Conservation (phyloP, 2,329 filamentous ascomycete species). For the Xylaria sp. region DNA sequence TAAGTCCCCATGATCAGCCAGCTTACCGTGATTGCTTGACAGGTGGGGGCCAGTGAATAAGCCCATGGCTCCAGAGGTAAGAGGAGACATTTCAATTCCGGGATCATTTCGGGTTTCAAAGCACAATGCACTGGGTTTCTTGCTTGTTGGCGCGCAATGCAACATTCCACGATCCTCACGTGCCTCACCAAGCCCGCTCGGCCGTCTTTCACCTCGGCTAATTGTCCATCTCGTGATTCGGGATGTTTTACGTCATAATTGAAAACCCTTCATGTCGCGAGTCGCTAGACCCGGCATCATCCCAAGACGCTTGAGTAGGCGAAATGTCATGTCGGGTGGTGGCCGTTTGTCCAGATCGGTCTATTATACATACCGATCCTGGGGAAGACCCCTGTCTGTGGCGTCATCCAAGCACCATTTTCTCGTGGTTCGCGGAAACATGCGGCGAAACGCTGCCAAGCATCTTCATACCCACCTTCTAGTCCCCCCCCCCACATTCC, state of each 20-base stretch:
- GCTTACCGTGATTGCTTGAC: conserved; percentile 47
- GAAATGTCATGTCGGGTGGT: conserved; percentile 12
- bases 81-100: conserved; percentile 50
- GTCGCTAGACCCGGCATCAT: conserved; percentile 9
- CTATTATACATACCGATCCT: conserved; percentile 27
- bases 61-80: conserved; percentile 96
- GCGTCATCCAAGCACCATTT: conserved; percentile 42
- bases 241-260: conserved; percentile 34
- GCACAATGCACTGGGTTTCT: conserved; percentile 5
- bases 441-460: conserved; percentile 43
- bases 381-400: conserved; percentile 43
- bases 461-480: conserved; percentile 33
- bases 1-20: conserved; percentile 9
- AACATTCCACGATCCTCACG: conserved; percentile 6
- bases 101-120: too few species aligned
- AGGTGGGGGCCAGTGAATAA: conserved; percentile 99
- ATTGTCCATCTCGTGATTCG: conserved; percentile 23
- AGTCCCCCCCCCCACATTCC: conserved; percentile 17
- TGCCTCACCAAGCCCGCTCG: conserved; percentile 14
- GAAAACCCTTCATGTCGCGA: conserved; percentile 1
- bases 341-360: conserved; percentile 16
- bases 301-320: conserved; percentile 6
- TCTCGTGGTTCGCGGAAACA: conserved; percentile 38
- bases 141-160: conserved; percentile 8
- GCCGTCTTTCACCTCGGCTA: conserved; percentile 30